Evolutionary conservation across 73 alveolate genomes (phyloP).

Genomic region (Tetrahymena elliotti): DNA sequence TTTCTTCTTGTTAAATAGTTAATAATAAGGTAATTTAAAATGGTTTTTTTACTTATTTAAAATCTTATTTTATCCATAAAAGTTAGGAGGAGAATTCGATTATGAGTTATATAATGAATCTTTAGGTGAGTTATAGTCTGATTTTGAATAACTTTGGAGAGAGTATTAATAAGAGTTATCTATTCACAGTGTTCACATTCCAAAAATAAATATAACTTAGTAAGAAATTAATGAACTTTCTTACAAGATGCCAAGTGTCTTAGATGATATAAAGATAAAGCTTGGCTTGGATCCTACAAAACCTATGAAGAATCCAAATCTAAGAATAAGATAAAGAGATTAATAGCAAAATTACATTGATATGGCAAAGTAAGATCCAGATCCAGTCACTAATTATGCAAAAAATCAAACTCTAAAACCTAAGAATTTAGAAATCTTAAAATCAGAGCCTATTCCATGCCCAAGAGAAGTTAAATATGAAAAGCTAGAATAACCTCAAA

Average conservation of each 20-base stretch:
- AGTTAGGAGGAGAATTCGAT: not conserved
- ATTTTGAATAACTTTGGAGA: not conserved
- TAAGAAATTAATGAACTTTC: not conserved
- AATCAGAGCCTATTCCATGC: not conserved
- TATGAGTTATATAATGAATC: not conserved
- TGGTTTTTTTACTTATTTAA: not conserved
- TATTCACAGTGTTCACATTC: not conserved
- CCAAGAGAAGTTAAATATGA: not conserved
- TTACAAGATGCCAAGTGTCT: not conserved
- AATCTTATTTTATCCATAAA: not conserved
- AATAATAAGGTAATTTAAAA: not conserved
- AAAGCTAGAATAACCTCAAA: not conserved
- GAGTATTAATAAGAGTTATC: not conserved
- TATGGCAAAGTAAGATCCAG: not conserved
- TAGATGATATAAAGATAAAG: not conserved
- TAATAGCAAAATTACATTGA: not conserved
- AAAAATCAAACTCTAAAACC: not conserved
- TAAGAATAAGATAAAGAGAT: not conserved
- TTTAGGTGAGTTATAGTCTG: not conserved
- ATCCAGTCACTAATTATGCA: not conserved
- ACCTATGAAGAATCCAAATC: not conserved
- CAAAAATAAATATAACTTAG: not conserved
- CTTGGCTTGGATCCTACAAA: not conserved
- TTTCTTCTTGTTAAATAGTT: not conserved
- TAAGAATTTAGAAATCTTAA: not conserved